Evolutionary conservation across 345 rosid species (phyloP), one percentile per base, ranked within the genome.

Genomic region (Hypericum androsaemum): DNA sequence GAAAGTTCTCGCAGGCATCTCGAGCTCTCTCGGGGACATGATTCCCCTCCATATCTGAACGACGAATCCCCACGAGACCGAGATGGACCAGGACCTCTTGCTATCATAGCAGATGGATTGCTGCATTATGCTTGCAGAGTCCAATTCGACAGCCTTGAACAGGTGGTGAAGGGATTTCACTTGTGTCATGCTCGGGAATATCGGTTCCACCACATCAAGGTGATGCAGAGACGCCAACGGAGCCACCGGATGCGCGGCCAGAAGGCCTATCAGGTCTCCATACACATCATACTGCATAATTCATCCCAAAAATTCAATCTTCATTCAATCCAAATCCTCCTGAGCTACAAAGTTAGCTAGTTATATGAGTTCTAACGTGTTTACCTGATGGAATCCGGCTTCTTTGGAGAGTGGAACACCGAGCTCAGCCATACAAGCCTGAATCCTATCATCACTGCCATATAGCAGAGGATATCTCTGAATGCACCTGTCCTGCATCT

Each of bases 351-450:
- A 43, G 47, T 17, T 44, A 44, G 48, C 48, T 46, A 46, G 28
- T 6, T 7, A n/a, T 7, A 48, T 39, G 7, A 12, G 50, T 41
- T 47, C 37, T 28, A 22, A 6, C 16, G 41, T 12, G 8, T 12
- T 46, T 62, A 80, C 95, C 95, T 83, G 95, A 78, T 89, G 92
- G 61, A 85, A 89, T 15, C 89, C 97, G 14, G 72, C 66, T 72
- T 83, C 92, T 55, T 66, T 79, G 41, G 95, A 72, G 46, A 89
- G 82, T 11, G 92, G 92, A 51, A 83, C 87, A 0, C 95, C 95
- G 1, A 88, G 78, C 58, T 88, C 92, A 0, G 92, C 66, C 92
- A 88, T 88, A 60, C 95, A 85, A 58, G 89, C 97, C 51, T 88
- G 89, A 47, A 83, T 76, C 35, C 97, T 67, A 28, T 82, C 97